These are phyloP conservation scores for Ilyonectria robusta DNA, from an alignment of 2,329 filamentous ascomycete species.

Conservation along the genomic window DNA sequence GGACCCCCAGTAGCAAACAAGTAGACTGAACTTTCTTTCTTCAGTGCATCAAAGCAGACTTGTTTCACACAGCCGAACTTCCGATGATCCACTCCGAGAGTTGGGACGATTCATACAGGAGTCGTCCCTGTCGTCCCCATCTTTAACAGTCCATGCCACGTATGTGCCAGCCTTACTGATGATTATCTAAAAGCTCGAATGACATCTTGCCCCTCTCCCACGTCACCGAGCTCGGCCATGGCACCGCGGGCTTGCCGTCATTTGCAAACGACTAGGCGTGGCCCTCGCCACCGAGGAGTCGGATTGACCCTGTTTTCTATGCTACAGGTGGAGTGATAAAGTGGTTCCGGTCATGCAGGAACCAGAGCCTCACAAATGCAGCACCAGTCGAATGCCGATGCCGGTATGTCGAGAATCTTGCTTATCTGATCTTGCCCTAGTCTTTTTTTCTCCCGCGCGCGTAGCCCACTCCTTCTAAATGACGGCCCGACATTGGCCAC, in stretches of 20 bases:
- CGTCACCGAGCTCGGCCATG: constrained; percentile 1
- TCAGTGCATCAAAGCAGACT: not conserved
- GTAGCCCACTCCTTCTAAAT: not conserved
- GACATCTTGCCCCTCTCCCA: not conserved
- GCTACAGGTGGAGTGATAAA: not conserved
- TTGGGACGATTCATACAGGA: constrained; percentile 3
- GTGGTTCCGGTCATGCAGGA: not conserved
- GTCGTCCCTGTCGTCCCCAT: not conserved
- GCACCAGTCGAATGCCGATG: not conserved
- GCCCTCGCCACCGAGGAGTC: not conserved
- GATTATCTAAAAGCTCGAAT: constrained; percentile 6
- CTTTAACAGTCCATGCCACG: not conserved
- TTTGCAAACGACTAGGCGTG: not conserved
- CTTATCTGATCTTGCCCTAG: not conserved
- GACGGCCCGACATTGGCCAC: not conserved
- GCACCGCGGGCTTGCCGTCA: not conserved
- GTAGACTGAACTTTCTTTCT: constrained; percentile 11
- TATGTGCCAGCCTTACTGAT: constrained; percentile 12
- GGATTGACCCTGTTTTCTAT: not conserved
- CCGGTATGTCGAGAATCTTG: not conserved
- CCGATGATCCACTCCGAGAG: constrained; percentile 5
- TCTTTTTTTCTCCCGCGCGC: not conserved
- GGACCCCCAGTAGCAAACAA: constrained; percentile 4
- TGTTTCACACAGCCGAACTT: constrained; percentile 2
- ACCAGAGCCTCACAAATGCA: not conserved